Evolutionary conservation across 495 filamentous ascomycete species (phyloP), one percentile per base, ranked within the genome.

Genomic region (Aspergillus haitiensis): DNA sequence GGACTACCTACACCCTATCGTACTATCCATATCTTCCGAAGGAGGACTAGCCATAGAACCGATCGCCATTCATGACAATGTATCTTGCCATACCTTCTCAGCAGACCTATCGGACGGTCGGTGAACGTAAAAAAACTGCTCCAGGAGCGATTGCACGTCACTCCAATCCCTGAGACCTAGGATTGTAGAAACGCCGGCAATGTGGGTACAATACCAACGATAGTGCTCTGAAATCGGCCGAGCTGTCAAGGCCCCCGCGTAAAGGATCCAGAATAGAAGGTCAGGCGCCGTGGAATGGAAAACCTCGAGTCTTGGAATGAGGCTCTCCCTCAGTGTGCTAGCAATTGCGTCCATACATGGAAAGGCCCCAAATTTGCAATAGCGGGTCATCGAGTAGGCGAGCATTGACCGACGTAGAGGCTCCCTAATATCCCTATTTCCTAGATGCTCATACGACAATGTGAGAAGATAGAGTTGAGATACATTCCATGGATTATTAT

Each of bases 271-370:
- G 37, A 40, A 40, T 13, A 40, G 13, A 10, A 40, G 37, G 37
- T 40, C 37, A 2, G 37, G 37, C 8, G 37, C 37, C 2, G 37
- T 40, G 13, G 37, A 9, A 9, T 40, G 37, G 37, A 40, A 40
- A 40, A 3, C 21, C 37, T 40, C 37, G n/a, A 40, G 37, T 4
- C 37, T 40, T 40, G 37, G 37, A 40, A 40, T n/a, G 37, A 40
- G 37, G 37, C 37, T 40, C 9, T 40, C 37, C 37, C n/a, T 40
- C 10, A 40, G 37, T 11, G 37, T 40, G 10, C 10, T n/a, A 1
- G 37, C 37, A 40, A 40, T 40, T 40, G 37, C n/a, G n/a, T 40
- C 37, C 37, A 40, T 40, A n/a, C 37, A 40, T 40, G 37, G 37
- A 40, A 40, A 40, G 10, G 37, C 37, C 10, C 37, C 37, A 4